phyloP scores from a whole-genome alignment of 1,284 basidiomycete species.

The Polyporus tsugae region DNA sequence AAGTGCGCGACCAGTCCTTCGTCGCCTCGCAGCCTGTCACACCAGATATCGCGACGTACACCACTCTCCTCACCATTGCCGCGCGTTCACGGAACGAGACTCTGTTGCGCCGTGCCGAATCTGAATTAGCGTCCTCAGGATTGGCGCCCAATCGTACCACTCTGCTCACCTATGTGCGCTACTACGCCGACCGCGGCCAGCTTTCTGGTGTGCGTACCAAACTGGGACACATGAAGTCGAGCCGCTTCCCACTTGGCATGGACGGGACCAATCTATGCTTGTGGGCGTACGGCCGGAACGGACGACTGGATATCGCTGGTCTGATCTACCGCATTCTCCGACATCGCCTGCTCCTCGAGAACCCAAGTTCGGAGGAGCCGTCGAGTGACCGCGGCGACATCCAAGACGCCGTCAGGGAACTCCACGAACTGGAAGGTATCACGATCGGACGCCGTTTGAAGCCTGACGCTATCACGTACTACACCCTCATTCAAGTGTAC shows the following conservation, averaged over 20 bases:
- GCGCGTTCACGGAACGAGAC: constrained; percentile 54
- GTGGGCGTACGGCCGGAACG: constrained; percentile 67
- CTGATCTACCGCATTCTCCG: constrained; percentile 72
- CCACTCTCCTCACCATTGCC: constrained; percentile 71
- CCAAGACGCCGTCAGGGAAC: constrained; percentile 45
- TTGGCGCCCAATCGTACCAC: constrained; percentile 66
- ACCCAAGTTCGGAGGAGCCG: neutral
- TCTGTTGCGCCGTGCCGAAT: constrained; percentile 59
- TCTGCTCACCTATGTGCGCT: constrained; percentile 65
- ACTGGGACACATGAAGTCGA: constrained; percentile 57
- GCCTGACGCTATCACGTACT: constrained; percentile 75
- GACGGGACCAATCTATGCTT: constrained; percentile 74
- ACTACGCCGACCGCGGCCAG: constrained; percentile 56
- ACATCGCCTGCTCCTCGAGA: constrained; percentile 50
- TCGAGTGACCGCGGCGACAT: constrained; percentile 41
- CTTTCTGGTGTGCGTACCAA: constrained; percentile 62
- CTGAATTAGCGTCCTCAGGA: constrained; percentile 60
- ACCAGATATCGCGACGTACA: constrained; percentile 75
- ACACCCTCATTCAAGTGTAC: constrained; percentile 70
- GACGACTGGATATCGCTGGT: constrained; percentile 61
- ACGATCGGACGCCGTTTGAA: constrained; percentile 51
- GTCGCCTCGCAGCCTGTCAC: constrained; percentile 27
- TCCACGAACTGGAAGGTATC: constrained; percentile 53
- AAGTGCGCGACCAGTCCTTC: constrained; percentile 12
- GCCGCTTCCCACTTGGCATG: constrained; percentile 60